Evolutionary conservation across 176 grass and related monocot genomes (phyloP), one percentile per base, ranked within the genome.

Genomic region (Bromus sterilis): DNA sequence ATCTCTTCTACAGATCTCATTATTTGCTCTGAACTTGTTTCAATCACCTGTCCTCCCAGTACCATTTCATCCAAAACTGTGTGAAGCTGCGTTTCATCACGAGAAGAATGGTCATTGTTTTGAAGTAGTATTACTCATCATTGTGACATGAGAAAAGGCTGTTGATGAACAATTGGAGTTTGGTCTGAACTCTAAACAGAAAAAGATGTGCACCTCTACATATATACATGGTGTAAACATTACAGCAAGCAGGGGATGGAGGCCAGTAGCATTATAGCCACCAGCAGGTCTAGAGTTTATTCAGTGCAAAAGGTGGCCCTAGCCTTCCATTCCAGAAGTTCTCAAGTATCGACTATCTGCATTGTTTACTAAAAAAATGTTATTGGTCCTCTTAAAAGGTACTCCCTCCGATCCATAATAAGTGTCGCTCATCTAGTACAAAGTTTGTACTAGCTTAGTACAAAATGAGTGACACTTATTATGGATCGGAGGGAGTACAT

Each of bases 31-130:
- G 86, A 95, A 78, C 87, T 95, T 48, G 96, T 98, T 87, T 98
- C 93, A 59, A 91, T 85, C 25, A 98, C 96, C 74, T 91, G 93
- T 30, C 96, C 96, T 15, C 96, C 90, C 30, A 95, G 61, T 84
- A 98, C 93, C 76, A 98, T 98, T 86, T 98, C 96, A 84, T 98
- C 96, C 80, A 98, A 86, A 88, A 98, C 81, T 13, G 77, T 89
- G 84, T 98, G 90, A 82, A 95, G 80, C 92, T 98, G 90, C 82
- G 93, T 77, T 70, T 85, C 4, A 44, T 85, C 7, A 44, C 81
- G 40, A 21, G 36, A 86, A 68, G 18, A 82, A 73, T 18, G 7
- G 4, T 82, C 4, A 5, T 62, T 44, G 49, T 48, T 42, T 31
- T 44, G 60, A 35, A 80, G 66, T n/a, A 78, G 4, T 58, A 57